Conservation (phyloP, 257 asterid genomes). For the Lithospermum erythrorhizon region DNA sequence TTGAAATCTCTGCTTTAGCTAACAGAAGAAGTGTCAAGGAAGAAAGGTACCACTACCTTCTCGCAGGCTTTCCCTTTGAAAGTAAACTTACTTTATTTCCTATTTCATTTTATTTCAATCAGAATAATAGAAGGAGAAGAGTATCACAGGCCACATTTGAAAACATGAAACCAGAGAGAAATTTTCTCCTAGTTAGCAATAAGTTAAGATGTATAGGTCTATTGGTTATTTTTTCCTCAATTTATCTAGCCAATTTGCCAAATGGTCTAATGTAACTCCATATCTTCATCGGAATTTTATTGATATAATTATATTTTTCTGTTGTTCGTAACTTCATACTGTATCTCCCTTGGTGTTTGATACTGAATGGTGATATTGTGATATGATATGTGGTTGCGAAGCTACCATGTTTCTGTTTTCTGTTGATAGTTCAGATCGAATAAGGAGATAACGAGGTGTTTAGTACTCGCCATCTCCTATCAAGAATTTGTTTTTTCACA, state of each 20-base stretch:
- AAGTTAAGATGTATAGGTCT: constrained; percentile 22
- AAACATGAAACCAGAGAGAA: constrained; percentile 17
- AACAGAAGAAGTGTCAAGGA: constrained; percentile 8
- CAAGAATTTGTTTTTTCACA: no score
- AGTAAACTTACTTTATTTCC: constrained; percentile 23
- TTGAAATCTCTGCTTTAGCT: constrained; percentile 23
- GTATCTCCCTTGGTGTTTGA: neutral
- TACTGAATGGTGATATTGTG: neutral
- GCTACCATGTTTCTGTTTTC: no score
- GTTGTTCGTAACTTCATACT: neutral
- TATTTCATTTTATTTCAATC: constrained; percentile 32
- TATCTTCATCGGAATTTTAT: constrained; percentile 6
- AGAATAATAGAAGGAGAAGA: constrained; percentile 25
- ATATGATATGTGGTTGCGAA: no score
- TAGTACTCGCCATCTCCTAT: no score
- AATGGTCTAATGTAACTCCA: constrained; percentile 8
- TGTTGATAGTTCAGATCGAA: no score
- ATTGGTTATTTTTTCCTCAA: constrained; percentile 9
- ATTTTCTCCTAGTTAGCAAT: constrained; percentile 29
- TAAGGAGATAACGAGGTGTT: no score
- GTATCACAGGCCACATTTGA: constrained; percentile 24
- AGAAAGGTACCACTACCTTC: constrained; percentile 15
- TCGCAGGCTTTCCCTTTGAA: constrained; percentile 1
- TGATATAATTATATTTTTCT: neutral
- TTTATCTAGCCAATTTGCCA: constrained; percentile 4